Base-by-base conservation (phyloP, 108 stramenopile species). In the Skeletonema menzelii region DNA sequence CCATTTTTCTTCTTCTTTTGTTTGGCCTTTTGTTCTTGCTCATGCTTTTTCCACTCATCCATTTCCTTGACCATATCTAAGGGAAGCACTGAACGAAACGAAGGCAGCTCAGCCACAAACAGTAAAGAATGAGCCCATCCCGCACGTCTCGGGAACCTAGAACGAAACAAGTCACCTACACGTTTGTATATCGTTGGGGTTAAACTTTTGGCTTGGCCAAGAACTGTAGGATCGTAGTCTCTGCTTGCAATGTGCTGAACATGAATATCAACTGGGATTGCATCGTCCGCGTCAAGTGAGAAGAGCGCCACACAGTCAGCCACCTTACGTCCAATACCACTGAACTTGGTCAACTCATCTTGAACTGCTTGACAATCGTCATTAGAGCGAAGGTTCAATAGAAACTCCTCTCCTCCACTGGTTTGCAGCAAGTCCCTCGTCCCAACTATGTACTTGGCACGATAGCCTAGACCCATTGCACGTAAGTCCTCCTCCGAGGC, bases 251-350 rank as follows among this genome's bases (percentile, higher is more conserved):
- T 99, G 28, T 94, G 88, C 97, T 97, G 98, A 0, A 99, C 98
- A 70, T 99, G 97, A 8, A 91, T 88, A 72, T 98, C 98, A 6
- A 98, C 98, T 3, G 99, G 98, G 32, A 99, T 97, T 24, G 94
- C 86, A 20, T 88, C 88, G 15, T 79, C 62, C 62, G 95, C 90
- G 56, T 89, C 92, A 17, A 98, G 67, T 15, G 94, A 95, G 73
- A 99, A 99, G 1, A 99, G 89, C 14, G 98, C 97, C 6, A 99
- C 92, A 75, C 99, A 99, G 74, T 99, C 99, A 12, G 99, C 99
- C 0, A 99, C 98, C 66, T 99, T 98, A n/a, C 81, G 81, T 0
- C 98, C 98, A 6, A 97, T 96, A 12, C 98, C 98, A 61, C 69
- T 81, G 53, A 95, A 93, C 42, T 90, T 73, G 15, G 85, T 82